Evolutionary conservation across 805 yeast species (phyloP).

Genomic region (Tetrapisispora nanseiensis): DNA sequence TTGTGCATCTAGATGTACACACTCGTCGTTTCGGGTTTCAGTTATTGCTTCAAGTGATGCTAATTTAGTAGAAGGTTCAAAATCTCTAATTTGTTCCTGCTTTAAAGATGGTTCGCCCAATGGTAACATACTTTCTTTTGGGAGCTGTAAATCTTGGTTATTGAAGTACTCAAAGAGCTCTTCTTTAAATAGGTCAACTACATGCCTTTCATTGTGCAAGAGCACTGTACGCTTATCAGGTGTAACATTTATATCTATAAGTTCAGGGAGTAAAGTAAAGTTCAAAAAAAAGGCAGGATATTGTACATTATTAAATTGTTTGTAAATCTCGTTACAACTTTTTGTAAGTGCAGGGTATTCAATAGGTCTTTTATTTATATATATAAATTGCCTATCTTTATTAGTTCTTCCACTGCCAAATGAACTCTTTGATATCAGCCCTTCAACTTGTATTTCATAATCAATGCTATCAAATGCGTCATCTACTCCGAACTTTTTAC

Average conservation of each 20-base stretch:
- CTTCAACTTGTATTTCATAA: conserved; percentile 37
- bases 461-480: conserved; percentile 13
- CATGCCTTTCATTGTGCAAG: conserved; percentile 52
- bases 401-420: conserved; percentile 69
- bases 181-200: conserved; percentile 48
- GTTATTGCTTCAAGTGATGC: too few relatives aligned
- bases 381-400: conserved; percentile 67
- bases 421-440: conserved; percentile 65
- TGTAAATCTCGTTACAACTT: conserved; percentile 64
- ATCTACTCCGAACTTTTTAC: conserved; percentile 11
- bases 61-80: too few relatives aligned
- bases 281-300: conserved; percentile 61
- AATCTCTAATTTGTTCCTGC: neutral
- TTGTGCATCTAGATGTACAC: too few relatives aligned
- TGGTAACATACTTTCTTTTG: conserved; percentile 11
- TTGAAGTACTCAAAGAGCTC: conserved; percentile 41
- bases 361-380: conserved; percentile 70
- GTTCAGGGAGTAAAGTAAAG: conserved; percentile 40
- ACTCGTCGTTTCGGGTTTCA: too few relatives aligned
- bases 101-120: neutral
- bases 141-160: conserved; percentile 26
- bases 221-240: conserved; percentile 79
- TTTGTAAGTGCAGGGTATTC: conserved; percentile 43
- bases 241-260: conserved; percentile 77
- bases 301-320: conserved; percentile 60